Evolutionary conservation across 164 flowering plant species (phyloP), one percentile per base, ranked within the genome.

Genomic region (Pachysandra terminalis): DNA sequence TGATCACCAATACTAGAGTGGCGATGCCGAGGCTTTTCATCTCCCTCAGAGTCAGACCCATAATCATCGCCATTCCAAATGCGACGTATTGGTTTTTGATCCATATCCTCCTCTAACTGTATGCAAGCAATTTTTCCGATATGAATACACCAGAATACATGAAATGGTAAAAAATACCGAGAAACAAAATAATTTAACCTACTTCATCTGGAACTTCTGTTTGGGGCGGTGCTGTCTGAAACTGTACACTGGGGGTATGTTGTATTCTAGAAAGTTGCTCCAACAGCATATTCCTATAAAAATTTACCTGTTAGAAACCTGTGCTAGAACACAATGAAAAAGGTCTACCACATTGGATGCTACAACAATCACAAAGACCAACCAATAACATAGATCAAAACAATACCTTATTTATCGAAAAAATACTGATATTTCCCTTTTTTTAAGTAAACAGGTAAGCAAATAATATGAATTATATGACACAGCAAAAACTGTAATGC

Each of bases 241-340:
- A 91, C 51, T 81, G 95, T 56, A 88, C 90, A 74, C 97, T 90
- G 23, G 98, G 98, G 53, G 83, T 84, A 82, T 88, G 90, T 28
- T 84, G 80, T 48, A 93, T 59, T 71, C 77, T 87, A 52, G 97
- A 83, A 60, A 93, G 84, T 75, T 88, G 96, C 73, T 90, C 98
- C 59, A 93, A 75, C 56, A 89, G 78, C 66, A 79, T 69, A 69
- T 68, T 87, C 90, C 97, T 91, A 77, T 66, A 59, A 19, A 52
- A 53, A 22, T 52, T 28, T 3, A 26, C n/a, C n/a, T n/a, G 21
- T 55, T 17, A 66, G 51, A 56, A 56, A 56, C 7, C 21, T 22
- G 25, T 56, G 24, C 12, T 9, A 23, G 13, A 14, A 22, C 24
- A n/a, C 9, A 56, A 22, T n/a, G 27, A 56, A 25, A 22, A n/a